Evolutionary conservation across 2,329 filamentous ascomycete species (phyloP).

Genomic region (Thielaviopsis punctulata): DNA sequence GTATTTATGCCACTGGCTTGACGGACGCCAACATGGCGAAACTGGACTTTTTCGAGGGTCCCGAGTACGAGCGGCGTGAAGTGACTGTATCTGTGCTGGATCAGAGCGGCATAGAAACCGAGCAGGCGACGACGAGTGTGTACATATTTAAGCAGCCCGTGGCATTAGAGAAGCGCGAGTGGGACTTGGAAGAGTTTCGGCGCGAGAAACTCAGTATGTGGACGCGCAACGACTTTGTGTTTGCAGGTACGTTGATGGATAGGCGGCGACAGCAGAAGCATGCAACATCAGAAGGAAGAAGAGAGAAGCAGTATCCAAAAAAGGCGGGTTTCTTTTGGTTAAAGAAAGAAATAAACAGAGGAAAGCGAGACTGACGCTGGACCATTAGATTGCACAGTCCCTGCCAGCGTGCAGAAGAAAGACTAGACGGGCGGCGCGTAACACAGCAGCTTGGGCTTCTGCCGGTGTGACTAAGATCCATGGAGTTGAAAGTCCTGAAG

Average conservation of each 20-base stretch:
- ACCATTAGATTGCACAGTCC: background rate
- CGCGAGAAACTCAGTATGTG: slow-evolving; percentile 47
- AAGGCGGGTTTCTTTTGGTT: too few relatives aligned
- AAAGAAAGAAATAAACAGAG: background rate
- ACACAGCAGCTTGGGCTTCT: background rate
- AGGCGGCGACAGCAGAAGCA: background rate
- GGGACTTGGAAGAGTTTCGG: slow-evolving; percentile 77
- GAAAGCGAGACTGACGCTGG: background rate
- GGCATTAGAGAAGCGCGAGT: slow-evolving; percentile 54
- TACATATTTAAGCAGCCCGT: slow-evolving; percentile 43
- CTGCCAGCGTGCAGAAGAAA: background rate
- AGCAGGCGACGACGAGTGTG: slow-evolving; percentile 36
- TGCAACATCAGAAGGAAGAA: background rate
- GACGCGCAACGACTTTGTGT: slow-evolving; percentile 24
- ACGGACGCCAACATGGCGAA: slow-evolving; percentile 58
- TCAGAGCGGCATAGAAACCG: slow-evolving; percentile 23
- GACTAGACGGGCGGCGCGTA: background rate
- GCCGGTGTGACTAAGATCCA: background rate
- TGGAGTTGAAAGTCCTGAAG: background rate
- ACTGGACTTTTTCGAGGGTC: slow-evolving; percentile 70
- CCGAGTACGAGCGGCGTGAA: slow-evolving; percentile 46
- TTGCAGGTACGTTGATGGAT: slow-evolving; percentile 7
- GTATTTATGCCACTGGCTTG: slow-evolving; percentile 60
- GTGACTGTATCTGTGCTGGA: slow-evolving; percentile 35
- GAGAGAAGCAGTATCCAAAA: too few relatives aligned